These are phyloP conservation scores for Albatrellus ellisii DNA, from an alignment of 768 basidiomycete species.

Conservation along the genomic window DNA sequence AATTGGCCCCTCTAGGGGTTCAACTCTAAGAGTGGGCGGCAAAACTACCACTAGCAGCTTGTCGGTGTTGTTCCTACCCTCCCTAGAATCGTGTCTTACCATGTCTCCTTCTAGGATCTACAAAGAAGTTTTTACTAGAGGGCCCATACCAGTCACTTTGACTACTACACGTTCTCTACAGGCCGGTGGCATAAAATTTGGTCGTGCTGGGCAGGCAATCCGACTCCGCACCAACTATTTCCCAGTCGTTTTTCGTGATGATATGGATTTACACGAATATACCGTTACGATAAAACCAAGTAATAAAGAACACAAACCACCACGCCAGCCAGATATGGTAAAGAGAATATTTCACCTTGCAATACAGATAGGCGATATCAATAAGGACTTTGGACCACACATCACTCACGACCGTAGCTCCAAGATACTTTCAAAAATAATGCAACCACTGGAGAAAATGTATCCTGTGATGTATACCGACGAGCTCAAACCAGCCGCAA, in stretches of 20 bases:
- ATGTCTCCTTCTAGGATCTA: slow-evolving; percentile 24
- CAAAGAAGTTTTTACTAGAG: slow-evolving; percentile 17
- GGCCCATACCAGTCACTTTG: slow-evolving; percentile 28
- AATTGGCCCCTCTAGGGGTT: too few relatives aligned
- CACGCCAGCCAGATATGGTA: slow-evolving; percentile 26
- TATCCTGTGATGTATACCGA: slow-evolving; percentile 30
- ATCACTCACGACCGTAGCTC: slow-evolving; percentile 36
- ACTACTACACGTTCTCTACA: too few relatives aligned
- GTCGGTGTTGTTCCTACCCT: slow-evolving; percentile 19
- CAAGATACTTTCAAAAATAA: slow-evolving; percentile 29
- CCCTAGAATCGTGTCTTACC: background rate
- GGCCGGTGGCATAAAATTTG: slow-evolving; percentile 37
- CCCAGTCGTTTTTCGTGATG: slow-evolving; percentile 32
- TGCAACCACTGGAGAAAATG: slow-evolving; percentile 28
- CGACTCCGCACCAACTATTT: slow-evolving; percentile 43
- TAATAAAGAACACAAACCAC: slow-evolving; percentile 18
- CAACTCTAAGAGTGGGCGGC: slow-evolving; percentile 13
- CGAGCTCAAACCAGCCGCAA: slow-evolving; percentile 28
- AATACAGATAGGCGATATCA: slow-evolving; percentile 26
- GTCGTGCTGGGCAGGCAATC: slow-evolving; percentile 28
- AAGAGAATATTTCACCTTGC: slow-evolving; percentile 36
- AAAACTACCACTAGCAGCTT: slow-evolving; percentile 24
- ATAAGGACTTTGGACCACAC: slow-evolving; percentile 24
- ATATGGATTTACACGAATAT: slow-evolving; percentile 35
- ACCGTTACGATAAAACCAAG: slow-evolving; percentile 30